These are phyloP conservation scores for Fraxinus floribunda DNA, from an alignment of 305 asterid genomes.

Conservation along the genomic window DNA sequence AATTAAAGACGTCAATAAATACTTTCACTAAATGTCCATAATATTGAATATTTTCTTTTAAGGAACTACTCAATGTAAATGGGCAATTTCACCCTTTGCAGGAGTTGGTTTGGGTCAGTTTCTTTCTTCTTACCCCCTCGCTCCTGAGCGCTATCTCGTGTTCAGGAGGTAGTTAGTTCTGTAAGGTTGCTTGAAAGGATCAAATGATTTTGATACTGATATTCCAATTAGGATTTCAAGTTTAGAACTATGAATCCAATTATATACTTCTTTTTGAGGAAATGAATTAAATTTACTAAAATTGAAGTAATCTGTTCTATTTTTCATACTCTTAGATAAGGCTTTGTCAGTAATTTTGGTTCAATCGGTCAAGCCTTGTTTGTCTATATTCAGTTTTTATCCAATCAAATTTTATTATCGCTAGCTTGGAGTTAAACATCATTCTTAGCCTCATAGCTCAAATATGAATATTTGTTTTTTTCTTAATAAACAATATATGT, in stretches of 20 bases:
- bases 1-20: neutral
- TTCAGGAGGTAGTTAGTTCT: neutral
- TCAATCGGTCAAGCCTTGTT: neutral
- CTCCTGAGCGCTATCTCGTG: neutral
- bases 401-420: neutral
- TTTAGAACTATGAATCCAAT: neutral
- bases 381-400: neutral
- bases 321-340: neutral
- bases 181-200: neutral
- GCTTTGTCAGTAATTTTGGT: neutral
- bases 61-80: neutral
- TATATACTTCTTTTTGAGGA: neutral
- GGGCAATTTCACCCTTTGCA: neutral
- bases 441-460: neutral
- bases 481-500: neutral
- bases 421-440: neutral
- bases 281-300: conserved; percentile 1
- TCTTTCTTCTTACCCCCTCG: neutral
- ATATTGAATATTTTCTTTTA: neutral
- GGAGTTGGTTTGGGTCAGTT: conserved; percentile 1
- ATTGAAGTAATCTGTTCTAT: neutral
- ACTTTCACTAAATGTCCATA: neutral
- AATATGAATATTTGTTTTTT: neutral
- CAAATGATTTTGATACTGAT: neutral
- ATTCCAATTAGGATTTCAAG: neutral